Percentiles rank a stretch among this genome's conserved stretches.
These are phyloP conservation scores for Globisporangium carolinianum DNA, from an alignment of 352 stramenopile genomes.

Conservation along the genomic window DNA sequence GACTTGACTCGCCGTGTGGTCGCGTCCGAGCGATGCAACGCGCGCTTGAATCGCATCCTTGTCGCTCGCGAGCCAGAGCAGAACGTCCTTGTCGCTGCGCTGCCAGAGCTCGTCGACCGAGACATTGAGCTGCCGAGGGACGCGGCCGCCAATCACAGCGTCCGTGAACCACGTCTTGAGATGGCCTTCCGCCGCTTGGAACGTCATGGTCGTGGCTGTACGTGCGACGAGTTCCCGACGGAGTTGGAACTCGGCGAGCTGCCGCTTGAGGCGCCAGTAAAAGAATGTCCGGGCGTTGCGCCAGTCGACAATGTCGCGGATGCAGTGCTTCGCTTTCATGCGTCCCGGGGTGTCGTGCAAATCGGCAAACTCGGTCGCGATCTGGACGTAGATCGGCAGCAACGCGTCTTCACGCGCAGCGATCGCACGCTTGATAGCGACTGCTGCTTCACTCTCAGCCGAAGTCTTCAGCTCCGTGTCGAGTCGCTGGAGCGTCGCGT, in stretches of 20 bases:
- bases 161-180: conserved; percentile 80
- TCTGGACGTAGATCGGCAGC: conserved; percentile 96
- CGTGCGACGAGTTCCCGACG: conserved; percentile 47
- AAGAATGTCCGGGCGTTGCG: conserved; percentile 94
- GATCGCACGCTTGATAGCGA: conserved; percentile 88
- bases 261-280: conserved; percentile 97
- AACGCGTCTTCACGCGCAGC: conserved; percentile 89
- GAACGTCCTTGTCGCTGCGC: conserved; percentile 68
- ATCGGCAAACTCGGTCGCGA: conserved; percentile 99
- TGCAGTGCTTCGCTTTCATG: conserved; percentile 99
- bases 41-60: conserved; percentile 70
- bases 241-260: conserved; percentile 95
- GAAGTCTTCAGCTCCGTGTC: conserved; percentile 12
- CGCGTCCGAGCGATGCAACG: conserved; percentile 43
- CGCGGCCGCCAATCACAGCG: conserved; percentile 65
- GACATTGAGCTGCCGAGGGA: conserved; percentile 53
- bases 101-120: conserved; percentile 64
- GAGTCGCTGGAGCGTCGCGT: conserved; percentile 48
- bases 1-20: conserved; percentile 71
- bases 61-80: conserved; percentile 73
- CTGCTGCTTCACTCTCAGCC: not conserved
- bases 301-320: conserved; percentile 96
- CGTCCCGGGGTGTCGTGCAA: conserved; percentile 99
- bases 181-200: conserved; percentile 50
- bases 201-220: conserved; percentile 30